phyloP scores from a whole-genome alignment of 2,329 filamentous ascomycete genomes.

The Microcyclospora tardicrescens region DNA sequence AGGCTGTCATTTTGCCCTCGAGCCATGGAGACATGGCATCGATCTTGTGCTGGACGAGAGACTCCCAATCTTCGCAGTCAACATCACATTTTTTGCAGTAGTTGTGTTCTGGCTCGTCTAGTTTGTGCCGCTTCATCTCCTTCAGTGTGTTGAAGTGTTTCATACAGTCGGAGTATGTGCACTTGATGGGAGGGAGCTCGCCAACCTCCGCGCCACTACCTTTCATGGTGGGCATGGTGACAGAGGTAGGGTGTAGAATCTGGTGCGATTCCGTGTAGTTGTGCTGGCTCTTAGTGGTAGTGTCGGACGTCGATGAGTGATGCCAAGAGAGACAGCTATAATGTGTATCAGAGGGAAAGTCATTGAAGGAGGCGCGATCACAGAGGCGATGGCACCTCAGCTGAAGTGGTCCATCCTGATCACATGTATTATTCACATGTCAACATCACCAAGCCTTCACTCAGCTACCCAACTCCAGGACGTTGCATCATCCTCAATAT shows the following conservation, averaged over 20 bases:
- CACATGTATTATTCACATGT: no score
- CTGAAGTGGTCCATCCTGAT: no score
- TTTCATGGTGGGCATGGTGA: constrained; percentile 7
- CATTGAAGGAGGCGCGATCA: no score
- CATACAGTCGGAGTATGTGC: constrained; percentile 36
- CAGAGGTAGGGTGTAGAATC: not conserved
- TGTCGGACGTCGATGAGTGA: no score
- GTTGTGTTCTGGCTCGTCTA: constrained; percentile 26
- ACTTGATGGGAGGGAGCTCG: constrained; percentile 15
- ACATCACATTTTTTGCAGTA: constrained; percentile 34
- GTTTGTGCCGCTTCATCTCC: constrained; percentile 41
- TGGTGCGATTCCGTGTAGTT: not conserved
- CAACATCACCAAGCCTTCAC: no score
- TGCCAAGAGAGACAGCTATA: no score
- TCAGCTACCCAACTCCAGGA: no score
- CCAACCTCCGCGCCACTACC: constrained; percentile 8
- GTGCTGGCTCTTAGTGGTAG: no score
- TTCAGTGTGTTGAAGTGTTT: constrained; percentile 32
- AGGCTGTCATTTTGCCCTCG: not conserved
- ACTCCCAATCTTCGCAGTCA: constrained; percentile 22
- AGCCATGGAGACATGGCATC: constrained; percentile 20
- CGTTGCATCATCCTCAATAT: no score
- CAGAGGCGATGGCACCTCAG: no score
- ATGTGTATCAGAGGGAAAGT: no score
- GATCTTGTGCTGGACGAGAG: constrained; percentile 22